Evolutionary conservation across 2,329 filamentous ascomycete genomes (phyloP).

Genomic region (Alternaria sp.): DNA sequence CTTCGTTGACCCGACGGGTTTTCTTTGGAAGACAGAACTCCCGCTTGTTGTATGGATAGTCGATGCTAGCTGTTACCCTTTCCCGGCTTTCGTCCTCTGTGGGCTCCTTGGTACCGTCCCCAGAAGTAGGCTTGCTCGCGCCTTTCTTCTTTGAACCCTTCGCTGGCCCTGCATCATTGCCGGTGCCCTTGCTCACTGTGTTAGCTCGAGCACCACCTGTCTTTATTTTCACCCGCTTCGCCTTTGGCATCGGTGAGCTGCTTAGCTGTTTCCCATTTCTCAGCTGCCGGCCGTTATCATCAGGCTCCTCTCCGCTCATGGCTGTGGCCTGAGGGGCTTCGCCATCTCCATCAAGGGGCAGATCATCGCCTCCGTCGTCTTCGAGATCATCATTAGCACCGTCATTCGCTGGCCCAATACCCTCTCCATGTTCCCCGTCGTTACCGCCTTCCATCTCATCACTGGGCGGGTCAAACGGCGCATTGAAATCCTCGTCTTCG

Average conservation of each 20-base stretch:
- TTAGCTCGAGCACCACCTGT: neutral
- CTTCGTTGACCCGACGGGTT: neutral
- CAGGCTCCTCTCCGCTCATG: neutral
- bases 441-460: neutral
- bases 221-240: neutral
- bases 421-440: neutral
- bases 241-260: neutral
- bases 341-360: neutral
- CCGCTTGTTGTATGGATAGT: neutral
- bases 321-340: neutral
- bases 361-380: no score
- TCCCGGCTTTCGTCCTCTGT: neutral
- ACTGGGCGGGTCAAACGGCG: neutral
- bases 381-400: neutral
- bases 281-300: neutral
- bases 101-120: neutral
- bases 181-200: neutral
- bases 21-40: neutral
- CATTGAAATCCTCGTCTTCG: neutral
- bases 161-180: neutral
- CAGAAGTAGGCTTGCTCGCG: neutral
- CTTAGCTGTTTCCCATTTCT: neutral
- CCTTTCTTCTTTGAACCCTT: neutral
- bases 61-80: neutral
- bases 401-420: neutral